phyloP scores from a whole-genome alignment of 495 filamentous ascomycete species.

The Trichoderma gamsii region DNA sequence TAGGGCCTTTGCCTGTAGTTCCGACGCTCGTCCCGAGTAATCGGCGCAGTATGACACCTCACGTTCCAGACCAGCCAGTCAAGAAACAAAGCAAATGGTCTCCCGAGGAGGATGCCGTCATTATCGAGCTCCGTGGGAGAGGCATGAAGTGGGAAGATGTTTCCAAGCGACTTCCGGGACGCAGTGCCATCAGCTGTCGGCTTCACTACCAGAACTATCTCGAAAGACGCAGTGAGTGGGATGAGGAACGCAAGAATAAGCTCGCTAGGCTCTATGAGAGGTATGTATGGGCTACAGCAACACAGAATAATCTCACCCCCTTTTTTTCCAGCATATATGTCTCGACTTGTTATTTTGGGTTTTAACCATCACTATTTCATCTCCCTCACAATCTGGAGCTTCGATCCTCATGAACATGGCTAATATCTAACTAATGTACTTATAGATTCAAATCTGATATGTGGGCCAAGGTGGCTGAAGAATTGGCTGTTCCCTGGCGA shows the following conservation, averaged over 20 bases:
- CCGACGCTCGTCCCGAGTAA: constrained; percentile 18
- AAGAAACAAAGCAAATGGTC: constrained; percentile 98
- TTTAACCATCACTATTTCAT: neutral
- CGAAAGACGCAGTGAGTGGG: constrained; percentile 85
- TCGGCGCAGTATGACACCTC: constrained; percentile 45
- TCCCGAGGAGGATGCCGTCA: constrained; percentile 78
- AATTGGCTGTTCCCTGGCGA: constrained; percentile 95
- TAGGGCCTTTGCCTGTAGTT: constrained; percentile 15
- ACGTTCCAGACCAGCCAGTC: constrained; percentile 67
- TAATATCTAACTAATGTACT: constrained; percentile 19
- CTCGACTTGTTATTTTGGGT: too few relatives aligned
- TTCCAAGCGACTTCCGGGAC: constrained; percentile 77
- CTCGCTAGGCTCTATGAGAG: constrained; percentile 90
- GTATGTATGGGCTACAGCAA: constrained; percentile 45
- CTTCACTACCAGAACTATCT: constrained; percentile 97
- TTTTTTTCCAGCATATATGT: neutral
- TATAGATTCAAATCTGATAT: constrained; percentile 91
- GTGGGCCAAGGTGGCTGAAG: constrained; percentile 89
- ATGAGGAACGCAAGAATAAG: constrained; percentile 96
- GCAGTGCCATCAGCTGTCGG: constrained; percentile 87
- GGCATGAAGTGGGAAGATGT: constrained; percentile 99
- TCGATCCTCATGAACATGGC: constrained; percentile 15
- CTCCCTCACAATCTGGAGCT: neutral
- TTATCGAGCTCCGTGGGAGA: constrained; percentile 78
- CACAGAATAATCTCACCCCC: neutral